Evolutionary conservation across 352 stramenopile genomes (phyloP).

Genomic region (Phytopythium cucurbitacearum): DNA sequence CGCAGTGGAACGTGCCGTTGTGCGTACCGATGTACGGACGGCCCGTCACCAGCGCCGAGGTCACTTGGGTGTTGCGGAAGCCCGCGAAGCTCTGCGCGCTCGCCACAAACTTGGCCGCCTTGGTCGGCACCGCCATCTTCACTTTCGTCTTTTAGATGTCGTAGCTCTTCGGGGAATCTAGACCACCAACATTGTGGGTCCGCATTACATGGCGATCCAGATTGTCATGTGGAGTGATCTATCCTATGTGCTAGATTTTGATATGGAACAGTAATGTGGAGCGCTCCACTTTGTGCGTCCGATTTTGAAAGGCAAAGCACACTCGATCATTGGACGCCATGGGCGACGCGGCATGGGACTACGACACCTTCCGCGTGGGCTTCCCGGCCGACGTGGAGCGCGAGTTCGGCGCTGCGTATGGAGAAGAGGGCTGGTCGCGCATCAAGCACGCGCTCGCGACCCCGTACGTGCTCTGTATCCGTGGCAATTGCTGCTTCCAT

Average conservation of each 20-base stretch:
- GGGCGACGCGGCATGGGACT: constrained; percentile 6
- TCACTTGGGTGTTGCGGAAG: constrained; percentile 51
- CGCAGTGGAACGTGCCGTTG: constrained; percentile 97
- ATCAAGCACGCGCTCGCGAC: constrained; percentile 74
- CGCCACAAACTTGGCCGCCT: constrained; percentile 60
- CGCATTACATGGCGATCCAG: not conserved
- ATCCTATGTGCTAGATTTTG: not conserved
- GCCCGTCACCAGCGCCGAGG: constrained; percentile 27
- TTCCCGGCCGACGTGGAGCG: constrained; percentile 68
- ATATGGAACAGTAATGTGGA: constrained; percentile 5
- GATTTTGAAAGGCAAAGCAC: not conserved
- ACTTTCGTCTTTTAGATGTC: not conserved
- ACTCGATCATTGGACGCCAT: too few species aligned
- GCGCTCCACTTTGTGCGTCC: not conserved
- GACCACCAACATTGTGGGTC: not conserved
- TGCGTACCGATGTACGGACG: constrained; percentile 94
- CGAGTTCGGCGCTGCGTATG: constrained; percentile 57
- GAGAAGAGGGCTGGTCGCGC: constrained; percentile 49
- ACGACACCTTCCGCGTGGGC: constrained; percentile 63
- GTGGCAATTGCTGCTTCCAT: not conserved
- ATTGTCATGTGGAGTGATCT: not conserved
- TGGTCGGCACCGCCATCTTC: constrained; percentile 59
- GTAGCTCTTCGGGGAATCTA: not conserved
- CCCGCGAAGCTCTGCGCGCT: constrained; percentile 54
- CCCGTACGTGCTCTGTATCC: constrained; percentile 31